Evolutionary conservation across 805 yeast genomes (phyloP), one percentile per base, ranked within the genome.

Genomic region (Nakazawaea sp.): DNA sequence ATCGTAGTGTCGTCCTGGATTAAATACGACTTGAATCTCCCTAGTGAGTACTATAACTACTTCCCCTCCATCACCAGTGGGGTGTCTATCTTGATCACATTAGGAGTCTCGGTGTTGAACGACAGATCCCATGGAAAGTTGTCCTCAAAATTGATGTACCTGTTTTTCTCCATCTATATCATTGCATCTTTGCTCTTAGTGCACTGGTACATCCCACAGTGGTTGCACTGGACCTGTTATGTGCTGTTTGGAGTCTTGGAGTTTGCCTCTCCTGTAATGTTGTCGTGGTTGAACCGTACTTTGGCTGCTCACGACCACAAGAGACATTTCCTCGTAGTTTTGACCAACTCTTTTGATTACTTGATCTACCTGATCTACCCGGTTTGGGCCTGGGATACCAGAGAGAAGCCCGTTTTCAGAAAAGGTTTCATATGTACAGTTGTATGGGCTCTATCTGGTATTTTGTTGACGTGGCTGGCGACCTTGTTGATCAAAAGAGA

Each of bases 1-100:
- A 73, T 72, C 13, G 61, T 74, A 0, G 59, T 70, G 42, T 54
- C 58, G 16, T 51, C 64, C 5, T 72, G 76, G 76, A 69, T 65
- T 55, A 62, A 62, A 41, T 36, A 31, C 16, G 40, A 33, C 5
- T 29, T 38, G 15, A 17, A 38, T 21, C 29, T 38, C 15, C 36
- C 41, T 1, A 32, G 36, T 2, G 35, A 37, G 1, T 36, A 42
- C 20, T 54, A 52, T 35, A 54, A 53, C 34, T 38, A 42, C 9
- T 43, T 43, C 25, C 56, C 58, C 0, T 40, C 57, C 2, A 12
- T 42, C 2, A 32, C 46, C 17, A 37, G 46, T 7, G 50, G 41
- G 2, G n/a, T 44, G 5, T 51, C 54, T 0, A 53, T 56, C 24
- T 41, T 38, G 2, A 31, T 45, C n/a, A 45, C 58, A 0, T 30